Conservation (phyloP, 148 eudicot genomes). For the Fagopyrum homotropicum region DNA sequence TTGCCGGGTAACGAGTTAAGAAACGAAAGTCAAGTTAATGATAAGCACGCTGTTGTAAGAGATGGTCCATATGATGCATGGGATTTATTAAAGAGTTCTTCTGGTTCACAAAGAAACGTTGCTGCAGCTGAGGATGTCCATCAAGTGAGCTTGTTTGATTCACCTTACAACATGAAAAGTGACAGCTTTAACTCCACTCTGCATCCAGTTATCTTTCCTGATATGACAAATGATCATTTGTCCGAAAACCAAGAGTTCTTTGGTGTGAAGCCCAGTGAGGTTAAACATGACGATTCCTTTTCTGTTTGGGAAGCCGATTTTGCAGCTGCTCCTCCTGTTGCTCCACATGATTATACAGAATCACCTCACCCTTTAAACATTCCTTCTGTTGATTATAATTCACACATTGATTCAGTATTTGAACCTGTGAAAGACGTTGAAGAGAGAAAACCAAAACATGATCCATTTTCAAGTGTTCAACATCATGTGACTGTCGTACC, state of each 20-base stretch:
- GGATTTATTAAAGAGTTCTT: constrained; percentile 26
- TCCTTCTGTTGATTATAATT: constrained; percentile 30
- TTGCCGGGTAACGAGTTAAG: constrained; percentile 8
- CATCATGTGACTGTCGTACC: constrained; percentile 22
- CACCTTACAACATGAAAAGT: constrained; percentile 23
- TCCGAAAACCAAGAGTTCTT: constrained; percentile 30
- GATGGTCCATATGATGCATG: constrained; percentile 32
- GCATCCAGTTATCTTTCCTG: constrained; percentile 35
- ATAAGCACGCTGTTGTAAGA: constrained; percentile 16
- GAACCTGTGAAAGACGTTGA: constrained; percentile 23
- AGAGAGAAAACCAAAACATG: constrained; percentile 19
- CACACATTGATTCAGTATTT: constrained; percentile 39
- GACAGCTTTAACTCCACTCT: constrained; percentile 31
- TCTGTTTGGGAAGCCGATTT: constrained; percentile 90
- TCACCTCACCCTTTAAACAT: constrained; percentile 17
- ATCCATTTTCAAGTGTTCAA: constrained; percentile 18
- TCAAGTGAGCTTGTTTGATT: constrained; percentile 25
- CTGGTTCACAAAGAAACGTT: constrained; percentile 16
- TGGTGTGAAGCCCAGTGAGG: constrained; percentile 27
- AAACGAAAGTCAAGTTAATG: constrained; percentile 12
- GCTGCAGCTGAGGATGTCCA: constrained; percentile 18
- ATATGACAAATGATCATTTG: constrained; percentile 19
- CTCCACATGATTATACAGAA: constrained; percentile 15
- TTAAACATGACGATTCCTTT: constrained; percentile 23
- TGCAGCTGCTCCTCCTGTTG: constrained; percentile 42